Conservation (phyloP, 768 basidiomycete genomes). For the Naematelia aurantialba region DNA sequence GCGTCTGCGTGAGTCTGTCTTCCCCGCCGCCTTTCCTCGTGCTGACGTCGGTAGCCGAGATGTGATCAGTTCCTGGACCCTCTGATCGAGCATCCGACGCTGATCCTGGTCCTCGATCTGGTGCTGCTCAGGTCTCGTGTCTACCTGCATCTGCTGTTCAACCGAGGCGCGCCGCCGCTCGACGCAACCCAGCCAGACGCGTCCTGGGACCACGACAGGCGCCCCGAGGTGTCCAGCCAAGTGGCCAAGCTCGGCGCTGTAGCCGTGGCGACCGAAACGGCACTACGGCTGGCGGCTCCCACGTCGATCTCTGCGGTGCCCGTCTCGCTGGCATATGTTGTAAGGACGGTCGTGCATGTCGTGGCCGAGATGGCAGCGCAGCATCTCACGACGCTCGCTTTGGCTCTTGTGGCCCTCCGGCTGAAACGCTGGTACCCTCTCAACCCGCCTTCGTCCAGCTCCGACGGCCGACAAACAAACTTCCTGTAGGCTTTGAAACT, state of each 20-base stretch:
- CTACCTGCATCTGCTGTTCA: constrained; percentile 49
- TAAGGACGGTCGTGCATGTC: constrained; percentile 1
- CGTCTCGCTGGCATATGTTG: not conserved
- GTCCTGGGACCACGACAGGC: not conserved
- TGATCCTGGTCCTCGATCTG: constrained; percentile 48
- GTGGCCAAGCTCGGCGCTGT: constrained; percentile 7
- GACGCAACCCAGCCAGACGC: constrained; percentile 9
- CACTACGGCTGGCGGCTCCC: constrained; percentile 1
- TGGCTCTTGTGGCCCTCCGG: constrained; percentile 20
- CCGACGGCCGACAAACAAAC: constrained; percentile 35
- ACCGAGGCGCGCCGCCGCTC: constrained; percentile 35
- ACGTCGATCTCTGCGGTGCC: not conserved
- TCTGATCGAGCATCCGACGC: constrained; percentile 48
- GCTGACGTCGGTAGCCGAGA: not conserved
- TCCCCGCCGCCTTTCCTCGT: not conserved
- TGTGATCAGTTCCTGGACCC: constrained; percentile 49
- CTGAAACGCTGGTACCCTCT: constrained; percentile 28
- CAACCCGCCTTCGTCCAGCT: not conserved
- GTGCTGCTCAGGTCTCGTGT: constrained; percentile 49
- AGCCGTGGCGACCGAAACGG: constrained; percentile 12
- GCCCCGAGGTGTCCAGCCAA: constrained; percentile 5
- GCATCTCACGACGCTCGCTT: constrained; percentile 19
- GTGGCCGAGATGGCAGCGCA: constrained; percentile 25
- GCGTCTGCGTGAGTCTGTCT: constrained; percentile 43
- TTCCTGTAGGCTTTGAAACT: constrained; percentile 32